Base-by-base conservation (phyloP, 441 rosid genomes). In the Mallotus repandus region DNA sequence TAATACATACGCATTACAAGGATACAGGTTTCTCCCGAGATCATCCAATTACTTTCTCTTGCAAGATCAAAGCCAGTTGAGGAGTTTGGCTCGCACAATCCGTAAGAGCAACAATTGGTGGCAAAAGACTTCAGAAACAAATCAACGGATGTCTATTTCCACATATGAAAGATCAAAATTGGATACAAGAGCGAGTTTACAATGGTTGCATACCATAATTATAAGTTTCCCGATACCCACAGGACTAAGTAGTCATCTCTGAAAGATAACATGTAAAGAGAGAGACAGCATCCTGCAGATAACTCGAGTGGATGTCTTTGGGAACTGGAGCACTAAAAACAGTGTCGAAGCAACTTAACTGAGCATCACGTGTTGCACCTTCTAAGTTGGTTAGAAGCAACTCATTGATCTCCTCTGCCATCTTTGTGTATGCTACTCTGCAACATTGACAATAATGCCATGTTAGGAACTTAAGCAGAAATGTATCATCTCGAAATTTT, bases 221-320 rank as follows among this genome's bases (percentile, higher is more conserved):
- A 38, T 38, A 38, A 4, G 41, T 4, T 38, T 5, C 41, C 41
- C 7, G 5, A 6, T 4, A 38, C 41, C 41, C 22, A 46, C 32
- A 65, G 64, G 19, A 50, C 76, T 85, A 84, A 46, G 85, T 70
- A 43, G 88, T 82, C 78, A 80, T 83, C 78, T 85, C 91, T 0
- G 91, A 81, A 50, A 96, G 92, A 73, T 93, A 87, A 70, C 85
- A 82, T 1, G 97, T 84, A 74, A 87, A 96, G 38, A 96, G 89
- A 32, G 96, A 74, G 48, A 91, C 98, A 5, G 97, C 95, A 75
- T 93, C 99, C 82, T 96, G 99, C 78, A 96, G 74, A 87, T 91
- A 94, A 74, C 73, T 80, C 15, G 97, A 82, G 35, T 87, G 88
- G 7, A 80, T 56, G 79, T 96, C 97, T 83, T 88, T 92, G 0